These are phyloP conservation scores for Nakazawaea wyomingensis DNA, from an alignment of 805 yeast species.

Conservation along the genomic window DNA sequence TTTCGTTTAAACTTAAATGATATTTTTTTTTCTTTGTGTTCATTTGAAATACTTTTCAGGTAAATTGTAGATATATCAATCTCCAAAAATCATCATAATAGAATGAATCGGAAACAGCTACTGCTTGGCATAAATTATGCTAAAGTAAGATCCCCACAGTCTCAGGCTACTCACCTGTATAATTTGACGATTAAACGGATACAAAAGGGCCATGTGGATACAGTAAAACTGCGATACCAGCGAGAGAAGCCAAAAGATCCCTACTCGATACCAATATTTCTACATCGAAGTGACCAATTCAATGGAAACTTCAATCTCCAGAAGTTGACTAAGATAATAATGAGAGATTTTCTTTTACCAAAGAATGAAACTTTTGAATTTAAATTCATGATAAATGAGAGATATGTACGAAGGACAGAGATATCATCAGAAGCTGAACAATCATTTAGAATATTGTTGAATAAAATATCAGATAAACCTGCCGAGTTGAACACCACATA, in stretches of 20 bases:
- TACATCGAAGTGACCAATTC: slow-evolving; percentile 8
- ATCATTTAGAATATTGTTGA: slow-evolving; percentile 6
- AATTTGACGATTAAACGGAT: background rate
- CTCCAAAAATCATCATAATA: background rate
- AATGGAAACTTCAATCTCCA: slow-evolving; percentile 6
- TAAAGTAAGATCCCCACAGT: slow-evolving; percentile 1
- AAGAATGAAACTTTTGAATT: background rate
- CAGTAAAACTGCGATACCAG: slow-evolving; percentile 8
- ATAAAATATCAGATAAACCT: slow-evolving; percentile 7
- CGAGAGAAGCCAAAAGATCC: background rate
- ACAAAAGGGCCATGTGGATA: slow-evolving; percentile 8
- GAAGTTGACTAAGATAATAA: slow-evolving; percentile 4
- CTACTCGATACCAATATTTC: slow-evolving; percentile 7
- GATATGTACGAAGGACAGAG: background rate
- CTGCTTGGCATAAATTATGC: slow-evolving; percentile 8
- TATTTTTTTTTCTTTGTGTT: background rate
- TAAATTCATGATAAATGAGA: slow-evolving; percentile 7
- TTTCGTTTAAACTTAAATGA: too few relatives aligned
- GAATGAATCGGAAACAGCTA: slow-evolving; percentile 3
- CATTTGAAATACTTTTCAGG: background rate
- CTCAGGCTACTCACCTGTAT: slow-evolving; percentile 1
- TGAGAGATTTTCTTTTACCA: slow-evolving; percentile 4
- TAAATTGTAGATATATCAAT: background rate
- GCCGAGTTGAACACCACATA: background rate
- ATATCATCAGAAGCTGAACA: background rate